Evolutionary conservation across 225 moss, liverwort and hornwort species (phyloP), one percentile per base, ranked within the genome.

Genomic region (Anthoceros angustus): DNA sequence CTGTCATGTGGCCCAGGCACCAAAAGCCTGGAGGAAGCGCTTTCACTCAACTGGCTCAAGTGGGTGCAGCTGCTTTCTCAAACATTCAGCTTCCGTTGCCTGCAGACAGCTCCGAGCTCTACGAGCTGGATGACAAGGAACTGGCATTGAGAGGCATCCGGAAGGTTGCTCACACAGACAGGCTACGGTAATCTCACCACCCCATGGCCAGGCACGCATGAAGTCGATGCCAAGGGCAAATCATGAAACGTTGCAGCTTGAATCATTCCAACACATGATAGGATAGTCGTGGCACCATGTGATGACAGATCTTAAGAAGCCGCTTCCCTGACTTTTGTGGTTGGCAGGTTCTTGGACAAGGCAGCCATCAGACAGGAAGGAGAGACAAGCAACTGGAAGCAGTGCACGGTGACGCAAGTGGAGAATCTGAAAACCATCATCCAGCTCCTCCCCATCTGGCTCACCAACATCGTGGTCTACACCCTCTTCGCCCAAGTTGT

Each of bases 391-490:
- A 0, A 55, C 15, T 55, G 55, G 55, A 15, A 23, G 7, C n/a
- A 18, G 55, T 55, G 55, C 55, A 55, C 55, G 10, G 55, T 55
- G 18, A 55, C 55, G 55, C 55, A 55, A 11, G 55, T 55, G 55
- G 55, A 55, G 55, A 23, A 55, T 23, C 55, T 55, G 55, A 55
- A 55, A 55, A 23, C 55, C 55, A 23, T 55, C 55, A 18, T 55
- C n/a, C 14, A 55, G 7, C 55, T 55, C n/a, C 55, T 55, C 5
- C 55, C 55, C 55, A 55, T 55, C 55, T 55, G 55, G 55, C 7
- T 55, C 5, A 55, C 55, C 55, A 55, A 55, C 55, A 55, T 55
- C 55, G 55, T 23, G n/a, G 55, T 55, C 55, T 55, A 55, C 55
- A 6, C 55, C 7, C 55, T 55, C 15, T 55, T 55, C 55, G 55